Evolutionary conservation across 1,284 basidiomycete species (phyloP).

Genomic region (Leccinum solheimii): DNA sequence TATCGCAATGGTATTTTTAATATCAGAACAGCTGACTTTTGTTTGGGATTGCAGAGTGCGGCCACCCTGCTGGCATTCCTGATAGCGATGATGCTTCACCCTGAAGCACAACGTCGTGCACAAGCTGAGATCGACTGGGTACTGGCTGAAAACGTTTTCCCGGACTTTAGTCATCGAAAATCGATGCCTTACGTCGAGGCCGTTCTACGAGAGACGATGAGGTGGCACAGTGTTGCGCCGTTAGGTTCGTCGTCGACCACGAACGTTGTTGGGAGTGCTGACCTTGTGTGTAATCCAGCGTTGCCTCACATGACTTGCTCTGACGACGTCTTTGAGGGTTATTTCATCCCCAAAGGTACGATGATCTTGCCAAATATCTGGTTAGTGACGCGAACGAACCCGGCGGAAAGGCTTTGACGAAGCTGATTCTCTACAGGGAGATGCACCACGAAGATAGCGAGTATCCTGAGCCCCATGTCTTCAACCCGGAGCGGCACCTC

Average conservation of each 20-base stretch:
- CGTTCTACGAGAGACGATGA: constrained; percentile 34
- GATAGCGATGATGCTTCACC: constrained; percentile 35
- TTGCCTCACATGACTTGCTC: constrained; percentile 30
- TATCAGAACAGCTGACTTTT: neutral
- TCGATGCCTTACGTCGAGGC: constrained; percentile 35
- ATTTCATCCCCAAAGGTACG: constrained; percentile 36
- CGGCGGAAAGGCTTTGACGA: neutral
- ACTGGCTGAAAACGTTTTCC: constrained; percentile 20
- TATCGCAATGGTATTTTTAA: neutral
- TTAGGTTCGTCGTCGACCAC: constrained; percentile 22
- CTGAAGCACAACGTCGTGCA: constrained; percentile 31
- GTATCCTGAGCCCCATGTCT: constrained; percentile 27
- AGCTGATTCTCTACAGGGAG: constrained; percentile 16
- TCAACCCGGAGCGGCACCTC: constrained; percentile 32
- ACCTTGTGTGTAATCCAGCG: constrained; percentile 18
- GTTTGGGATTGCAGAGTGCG: constrained; percentile 21
- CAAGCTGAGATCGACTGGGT: constrained; percentile 34
- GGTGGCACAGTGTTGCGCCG: constrained; percentile 34
- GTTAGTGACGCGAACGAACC: constrained; percentile 19
- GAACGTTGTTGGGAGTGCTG: constrained; percentile 1
- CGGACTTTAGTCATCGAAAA: constrained; percentile 29
- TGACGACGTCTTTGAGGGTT: constrained; percentile 35
- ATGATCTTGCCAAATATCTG: constrained; percentile 34
- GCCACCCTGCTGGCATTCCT: constrained; percentile 24
- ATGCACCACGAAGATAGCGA: constrained; percentile 35